Conservation (phyloP, 805 yeast genomes). For the Saturnispora saitoi region DNA sequence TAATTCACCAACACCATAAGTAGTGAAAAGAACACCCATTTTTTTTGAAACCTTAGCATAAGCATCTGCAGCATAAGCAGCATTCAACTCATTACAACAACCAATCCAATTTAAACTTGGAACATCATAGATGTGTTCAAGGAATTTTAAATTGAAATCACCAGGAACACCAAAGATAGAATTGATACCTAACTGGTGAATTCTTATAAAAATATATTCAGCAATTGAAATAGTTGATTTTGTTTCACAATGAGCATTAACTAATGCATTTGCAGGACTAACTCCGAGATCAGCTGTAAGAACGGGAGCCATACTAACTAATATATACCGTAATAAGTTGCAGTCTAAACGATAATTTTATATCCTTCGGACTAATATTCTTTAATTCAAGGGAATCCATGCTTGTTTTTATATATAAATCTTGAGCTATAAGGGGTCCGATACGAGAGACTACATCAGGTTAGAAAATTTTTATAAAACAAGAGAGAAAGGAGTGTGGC, state of each 20-base stretch:
- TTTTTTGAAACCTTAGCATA: constrained; percentile 60
- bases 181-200: constrained; percentile 60
- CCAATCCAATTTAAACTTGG: constrained; percentile 82
- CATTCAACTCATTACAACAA: constrained; percentile 83
- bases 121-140: constrained; percentile 68
- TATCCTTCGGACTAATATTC: too few relatives aligned
- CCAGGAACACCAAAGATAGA: constrained; percentile 79
- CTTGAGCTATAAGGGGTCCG: background rate
- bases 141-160: constrained; percentile 67
- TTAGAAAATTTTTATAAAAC: too few relatives aligned
- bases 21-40: constrained; percentile 68
- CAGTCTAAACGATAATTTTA: too few relatives aligned
- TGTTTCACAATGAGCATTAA: background rate
- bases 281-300: background rate
- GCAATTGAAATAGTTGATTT: constrained; percentile 1
- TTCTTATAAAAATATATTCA: constrained; percentile 62
- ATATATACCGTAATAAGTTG: too few relatives aligned
- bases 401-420: too few relatives aligned
- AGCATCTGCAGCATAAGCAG: constrained; percentile 85
- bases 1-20: constrained; percentile 88
- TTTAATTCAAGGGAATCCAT: too few relatives aligned
- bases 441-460: too few relatives aligned
- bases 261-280: background rate
- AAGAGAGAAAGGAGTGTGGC: background rate
- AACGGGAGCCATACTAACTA: constrained; percentile 1